phyloP scores from a whole-genome alignment of 352 stramenopile genomes.

The Phytophthora macrochlamydospora region DNA sequence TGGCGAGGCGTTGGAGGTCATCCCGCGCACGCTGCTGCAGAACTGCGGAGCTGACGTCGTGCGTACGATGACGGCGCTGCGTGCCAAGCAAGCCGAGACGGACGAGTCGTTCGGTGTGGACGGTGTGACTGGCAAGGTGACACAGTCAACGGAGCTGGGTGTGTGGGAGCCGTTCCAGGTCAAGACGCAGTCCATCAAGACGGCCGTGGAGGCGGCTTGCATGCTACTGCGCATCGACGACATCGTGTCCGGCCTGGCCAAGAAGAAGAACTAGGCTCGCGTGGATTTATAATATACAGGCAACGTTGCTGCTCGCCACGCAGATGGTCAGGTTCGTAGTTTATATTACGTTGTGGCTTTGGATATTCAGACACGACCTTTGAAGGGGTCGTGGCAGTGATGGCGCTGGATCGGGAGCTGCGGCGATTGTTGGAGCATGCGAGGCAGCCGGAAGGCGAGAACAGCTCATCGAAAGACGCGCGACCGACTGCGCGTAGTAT shows the following conservation, averaged over 20 bases:
- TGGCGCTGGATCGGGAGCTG: constrained; percentile 63
- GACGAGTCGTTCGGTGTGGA: constrained; percentile 81
- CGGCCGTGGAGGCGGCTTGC: constrained; percentile 97
- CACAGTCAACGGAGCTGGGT: constrained; percentile 94
- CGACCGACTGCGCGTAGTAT: constrained; percentile 43
- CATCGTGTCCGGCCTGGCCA: constrained; percentile 99
- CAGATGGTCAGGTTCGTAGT: background rate
- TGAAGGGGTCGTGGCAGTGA: constrained; percentile 13
- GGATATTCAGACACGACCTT: no score
- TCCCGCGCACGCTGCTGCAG: constrained; percentile 98
- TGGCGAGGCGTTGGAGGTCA: constrained; percentile 98
- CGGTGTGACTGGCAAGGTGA: constrained; percentile 91
- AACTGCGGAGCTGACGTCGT: constrained; percentile 99
- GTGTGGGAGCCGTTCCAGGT: constrained; percentile 99
- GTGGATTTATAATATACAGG: constrained; percentile 62
- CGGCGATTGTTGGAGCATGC: constrained; percentile 54
- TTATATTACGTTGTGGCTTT: no score
- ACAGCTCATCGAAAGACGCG: constrained; percentile 15
- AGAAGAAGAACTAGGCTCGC: constrained; percentile 87
- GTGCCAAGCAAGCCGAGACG: constrained; percentile 91
- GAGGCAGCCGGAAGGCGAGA: constrained; percentile 35
- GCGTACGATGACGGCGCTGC: constrained; percentile 97
- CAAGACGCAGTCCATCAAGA: constrained; percentile 99
- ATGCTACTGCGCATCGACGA: constrained; percentile 99
- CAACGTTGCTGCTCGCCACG: background rate